phyloP scores from a whole-genome alignment of 305 asterid species.

The Solanum hybrid region DNA sequence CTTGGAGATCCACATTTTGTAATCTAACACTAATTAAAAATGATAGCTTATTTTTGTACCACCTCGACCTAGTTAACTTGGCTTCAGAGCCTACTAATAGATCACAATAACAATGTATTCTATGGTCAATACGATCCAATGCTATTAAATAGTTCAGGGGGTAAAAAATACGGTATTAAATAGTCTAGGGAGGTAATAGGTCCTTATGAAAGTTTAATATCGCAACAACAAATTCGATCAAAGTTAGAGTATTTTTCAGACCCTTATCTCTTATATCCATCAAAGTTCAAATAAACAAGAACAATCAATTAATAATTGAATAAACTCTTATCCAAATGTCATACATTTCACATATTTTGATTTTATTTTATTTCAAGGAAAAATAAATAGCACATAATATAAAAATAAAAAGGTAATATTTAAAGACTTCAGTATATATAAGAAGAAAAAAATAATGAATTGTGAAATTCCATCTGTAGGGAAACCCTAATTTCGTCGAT shows the following conservation, averaged over 20 bases:
- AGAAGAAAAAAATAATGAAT: not conserved
- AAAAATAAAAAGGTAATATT: not conserved
- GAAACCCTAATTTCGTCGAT: constrained; percentile 3
- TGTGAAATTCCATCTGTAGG: not conserved
- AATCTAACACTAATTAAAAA: no score
- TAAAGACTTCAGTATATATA: not conserved
- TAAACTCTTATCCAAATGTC: not conserved
- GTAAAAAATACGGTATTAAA: no score
- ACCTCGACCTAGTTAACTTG: no score
- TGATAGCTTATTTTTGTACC: no score
- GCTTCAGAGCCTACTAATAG: not conserved
- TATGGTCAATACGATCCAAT: not conserved
- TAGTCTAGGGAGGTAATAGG: no score
- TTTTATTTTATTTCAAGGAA: not conserved
- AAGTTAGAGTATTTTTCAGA: no score
- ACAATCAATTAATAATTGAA: not conserved
- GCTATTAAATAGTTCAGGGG: no score
- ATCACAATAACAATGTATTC: not conserved
- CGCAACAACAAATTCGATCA: no score
- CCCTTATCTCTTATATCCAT: no score
- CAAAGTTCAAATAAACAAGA: not conserved
- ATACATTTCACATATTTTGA: not conserved
- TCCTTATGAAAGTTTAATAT: no score
- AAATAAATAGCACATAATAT: not conserved
- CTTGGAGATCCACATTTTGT: not conserved